Evolutionary conservation across 805 yeast species (phyloP).

Genomic region (Brettanomyces sp.): DNA sequence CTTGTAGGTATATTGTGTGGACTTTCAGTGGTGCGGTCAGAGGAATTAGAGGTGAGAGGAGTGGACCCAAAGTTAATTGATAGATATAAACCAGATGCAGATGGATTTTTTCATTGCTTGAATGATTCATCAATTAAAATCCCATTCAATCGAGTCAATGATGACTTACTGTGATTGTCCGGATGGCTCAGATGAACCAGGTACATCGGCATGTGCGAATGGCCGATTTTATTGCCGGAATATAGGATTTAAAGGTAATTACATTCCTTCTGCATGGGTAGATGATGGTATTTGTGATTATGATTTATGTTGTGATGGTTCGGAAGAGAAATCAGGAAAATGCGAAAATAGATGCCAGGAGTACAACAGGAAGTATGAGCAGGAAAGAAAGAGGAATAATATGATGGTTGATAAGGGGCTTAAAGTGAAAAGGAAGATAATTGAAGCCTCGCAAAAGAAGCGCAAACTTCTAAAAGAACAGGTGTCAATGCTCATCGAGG

Average conservation of each 20-base stretch:
- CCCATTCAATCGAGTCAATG: slow-evolving; percentile 60
- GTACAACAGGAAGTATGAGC: slow-evolving; percentile 32
- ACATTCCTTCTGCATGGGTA: slow-evolving; percentile 58
- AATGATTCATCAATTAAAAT: slow-evolving; percentile 55
- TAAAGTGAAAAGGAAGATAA: slow-evolving; percentile 22
- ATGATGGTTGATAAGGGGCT: slow-evolving; percentile 26
- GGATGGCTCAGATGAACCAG: slow-evolving; percentile 96
- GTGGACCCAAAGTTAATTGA: slow-evolving; percentile 2
- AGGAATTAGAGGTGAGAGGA: neutral
- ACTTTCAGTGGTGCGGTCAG: neutral
- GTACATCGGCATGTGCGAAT: slow-evolving; percentile 71
- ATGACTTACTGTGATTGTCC: slow-evolving; percentile 94
- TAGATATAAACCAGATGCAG: slow-evolving; percentile 40
- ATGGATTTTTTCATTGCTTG: slow-evolving; percentile 63
- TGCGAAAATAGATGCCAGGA: slow-evolving; percentile 53
- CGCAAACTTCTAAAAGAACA: slow-evolving; percentile 13
- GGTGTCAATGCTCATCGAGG: neutral
- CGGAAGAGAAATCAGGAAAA: slow-evolving; percentile 57
- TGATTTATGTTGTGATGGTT: slow-evolving; percentile 86
- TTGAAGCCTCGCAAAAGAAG: slow-evolving; percentile 18
- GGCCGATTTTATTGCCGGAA: slow-evolving; percentile 66
- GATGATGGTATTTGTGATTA: slow-evolving; percentile 92
- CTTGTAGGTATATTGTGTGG: too few species aligned
- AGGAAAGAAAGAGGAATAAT: slow-evolving; percentile 9
- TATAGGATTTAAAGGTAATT: slow-evolving; percentile 54